Evolutionary conservation across 208 protist species (phyloP).

Genomic region (Leishmania lainsoni): DNA sequence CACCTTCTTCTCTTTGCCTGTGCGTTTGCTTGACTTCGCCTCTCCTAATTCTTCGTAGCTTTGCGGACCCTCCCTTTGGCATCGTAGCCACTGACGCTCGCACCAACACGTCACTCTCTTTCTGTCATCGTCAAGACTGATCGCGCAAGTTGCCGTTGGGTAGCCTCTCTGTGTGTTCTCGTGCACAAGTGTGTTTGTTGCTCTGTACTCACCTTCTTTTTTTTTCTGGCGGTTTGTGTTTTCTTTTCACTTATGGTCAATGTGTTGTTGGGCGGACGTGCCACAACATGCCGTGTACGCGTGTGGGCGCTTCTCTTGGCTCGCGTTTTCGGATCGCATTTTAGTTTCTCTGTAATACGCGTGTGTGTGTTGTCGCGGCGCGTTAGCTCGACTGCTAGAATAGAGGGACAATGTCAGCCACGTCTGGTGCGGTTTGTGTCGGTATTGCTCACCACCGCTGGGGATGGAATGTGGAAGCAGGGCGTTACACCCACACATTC

Average conservation of each 20-base stretch:
- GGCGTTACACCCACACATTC: background rate
- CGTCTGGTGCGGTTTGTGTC: background rate
- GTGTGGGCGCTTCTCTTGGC: background rate
- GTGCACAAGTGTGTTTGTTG: background rate
- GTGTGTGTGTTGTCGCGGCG: background rate
- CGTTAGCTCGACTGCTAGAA: background rate
- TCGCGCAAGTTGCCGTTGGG: background rate
- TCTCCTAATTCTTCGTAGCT: background rate
- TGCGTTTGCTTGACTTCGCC: background rate
- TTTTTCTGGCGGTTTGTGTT: background rate
- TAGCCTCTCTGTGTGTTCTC: background rate
- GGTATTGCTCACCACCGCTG: background rate
- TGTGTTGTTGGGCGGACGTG: background rate
- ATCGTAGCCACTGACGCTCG: background rate
- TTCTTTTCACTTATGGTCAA: background rate
- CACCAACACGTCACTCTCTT: background rate
- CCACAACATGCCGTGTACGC: background rate
- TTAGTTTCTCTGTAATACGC: no score
- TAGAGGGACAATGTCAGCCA: background rate
- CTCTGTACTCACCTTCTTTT: background rate
- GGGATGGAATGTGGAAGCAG: background rate
- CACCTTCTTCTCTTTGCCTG: background rate
- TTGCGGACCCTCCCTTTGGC: background rate
- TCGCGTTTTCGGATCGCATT: no score
- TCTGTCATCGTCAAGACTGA: background rate